A percentile compares a stretch with the other conserved stretches of the same genome.
Evolutionary conservation across 305 asterid genomes (phyloP).

Genomic region (Fraxinus nigra): DNA sequence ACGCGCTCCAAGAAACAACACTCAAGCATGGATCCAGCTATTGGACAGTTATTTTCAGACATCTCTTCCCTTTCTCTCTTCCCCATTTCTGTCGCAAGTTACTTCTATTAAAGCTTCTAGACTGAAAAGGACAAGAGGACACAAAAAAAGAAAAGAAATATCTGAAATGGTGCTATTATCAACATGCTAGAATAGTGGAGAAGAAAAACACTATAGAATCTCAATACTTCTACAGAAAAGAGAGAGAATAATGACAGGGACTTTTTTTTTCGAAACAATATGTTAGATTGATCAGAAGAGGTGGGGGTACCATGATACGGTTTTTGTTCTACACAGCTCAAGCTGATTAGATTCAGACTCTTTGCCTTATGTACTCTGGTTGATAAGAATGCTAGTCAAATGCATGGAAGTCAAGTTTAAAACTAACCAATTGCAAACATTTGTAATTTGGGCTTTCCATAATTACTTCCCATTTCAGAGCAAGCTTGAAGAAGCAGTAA

Average conservation of each 20-base stretch:
- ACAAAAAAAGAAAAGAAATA: background rate
- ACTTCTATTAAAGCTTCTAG: background rate
- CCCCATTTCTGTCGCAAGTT: background rate
- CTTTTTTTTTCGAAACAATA: background rate
- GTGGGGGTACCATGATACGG: background rate
- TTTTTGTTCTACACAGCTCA: background rate
- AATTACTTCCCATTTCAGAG: background rate
- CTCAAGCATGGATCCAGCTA: background rate
- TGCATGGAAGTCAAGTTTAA: background rate
- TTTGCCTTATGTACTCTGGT: background rate
- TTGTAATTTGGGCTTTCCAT: background rate
- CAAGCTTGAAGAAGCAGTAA: background rate
- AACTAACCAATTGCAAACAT: background rate
- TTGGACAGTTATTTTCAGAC: background rate
- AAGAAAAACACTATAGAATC: background rate
- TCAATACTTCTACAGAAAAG: background rate
- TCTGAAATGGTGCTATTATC: background rate
- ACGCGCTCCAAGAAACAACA: background rate
- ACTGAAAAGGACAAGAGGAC: background rate
- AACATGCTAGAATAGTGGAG: background rate
- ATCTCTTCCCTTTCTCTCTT: background rate
- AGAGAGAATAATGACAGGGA: background rate
- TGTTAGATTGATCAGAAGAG: background rate
- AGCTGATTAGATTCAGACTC: background rate
- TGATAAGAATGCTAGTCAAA: background rate